Percentiles rank a stretch among this genome's conserved stretches.
These are phyloP conservation scores for Trametes gibbosa DNA, from an alignment of 768 basidiomycete genomes.

Conservation along the genomic window DNA sequence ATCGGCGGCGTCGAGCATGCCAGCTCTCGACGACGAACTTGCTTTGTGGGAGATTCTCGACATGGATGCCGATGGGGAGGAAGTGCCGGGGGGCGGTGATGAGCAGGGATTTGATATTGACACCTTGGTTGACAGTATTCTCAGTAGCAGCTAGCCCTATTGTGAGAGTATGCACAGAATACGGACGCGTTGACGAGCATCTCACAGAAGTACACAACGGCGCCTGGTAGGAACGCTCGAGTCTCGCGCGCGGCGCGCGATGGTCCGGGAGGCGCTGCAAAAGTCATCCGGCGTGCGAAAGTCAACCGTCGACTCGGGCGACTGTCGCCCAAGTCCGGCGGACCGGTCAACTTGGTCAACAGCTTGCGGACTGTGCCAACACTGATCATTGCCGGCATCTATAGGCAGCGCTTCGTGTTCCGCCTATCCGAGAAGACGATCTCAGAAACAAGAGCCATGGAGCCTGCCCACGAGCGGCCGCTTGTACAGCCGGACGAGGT, in stretches of 20 bases:
- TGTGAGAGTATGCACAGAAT: neutral
- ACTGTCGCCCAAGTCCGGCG: neutral
- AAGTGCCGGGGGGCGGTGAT: neutral
- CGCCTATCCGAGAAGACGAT: neutral
- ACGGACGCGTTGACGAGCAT: neutral
- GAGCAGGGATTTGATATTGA: neutral
- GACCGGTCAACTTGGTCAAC: neutral
- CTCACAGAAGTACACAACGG: neutral
- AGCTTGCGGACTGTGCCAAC: neutral
- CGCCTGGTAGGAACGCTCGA: neutral
- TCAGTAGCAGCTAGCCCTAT: neutral
- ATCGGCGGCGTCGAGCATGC: neutral
- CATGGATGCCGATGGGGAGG: neutral
- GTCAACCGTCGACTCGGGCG: neutral
- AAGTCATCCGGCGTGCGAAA: neutral
- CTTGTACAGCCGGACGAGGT: neutral
- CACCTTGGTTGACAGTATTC: neutral
- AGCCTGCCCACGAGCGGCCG: constrained; percentile 3
- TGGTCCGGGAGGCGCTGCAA: neutral
- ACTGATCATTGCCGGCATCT: neutral
- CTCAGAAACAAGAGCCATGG: neutral
- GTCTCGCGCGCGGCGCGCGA: neutral
- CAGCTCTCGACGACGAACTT: neutral
- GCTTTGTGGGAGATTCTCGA: neutral
- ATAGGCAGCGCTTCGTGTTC: neutral